Base-by-base conservation (phyloP, 2,329 filamentous ascomycete genomes). In the Periglandula ipomoeae region DNA sequence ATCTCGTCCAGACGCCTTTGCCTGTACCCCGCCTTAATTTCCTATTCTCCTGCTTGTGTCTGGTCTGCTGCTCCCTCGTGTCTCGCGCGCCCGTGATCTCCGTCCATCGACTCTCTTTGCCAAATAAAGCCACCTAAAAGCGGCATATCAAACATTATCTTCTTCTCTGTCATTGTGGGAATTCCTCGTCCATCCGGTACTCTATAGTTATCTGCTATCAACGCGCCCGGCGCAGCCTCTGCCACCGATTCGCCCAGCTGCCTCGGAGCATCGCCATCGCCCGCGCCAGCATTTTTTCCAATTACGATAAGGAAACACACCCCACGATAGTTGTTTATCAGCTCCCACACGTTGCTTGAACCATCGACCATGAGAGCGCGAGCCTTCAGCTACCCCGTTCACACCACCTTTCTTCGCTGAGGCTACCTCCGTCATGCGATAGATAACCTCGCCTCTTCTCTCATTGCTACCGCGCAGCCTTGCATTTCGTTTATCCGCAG, bases 321-420 rank as follows among this genome's bases (percentile, higher is more conserved):
- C 30, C 30, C 30, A 30, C 30, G 30, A 32, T 13, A 13, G 15
- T 32, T 32, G 30, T 32, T 32, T 5, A 32, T 32, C 24, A 13
- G 27, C 30, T 2, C 13, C 43, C 13, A 20, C 43, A 37, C 22
- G 30, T 40, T 40, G 35, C 9, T 24, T 15, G 19, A 32, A 27
- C 17, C 9, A 4, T 9, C 44, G 19, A 46, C 44, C 44, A 46
- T 46, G 44, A 46, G 44, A 46, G 38, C 35, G 38, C 50, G 34
- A 35, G 24, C 24, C 34, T 35, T 37, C 37, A 26, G 20, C 46
- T 27, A 26, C 46, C 32, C 35, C 42, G 17, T n/a, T 40, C 22
- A 27, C 43, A 35, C 50, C n/a, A 38, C 46, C 32, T 23, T 30
- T 38, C 24, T 46, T 49, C 50, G 50, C 30, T 51, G 43, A 47